Base-by-base conservation (phyloP, 2,329 filamentous ascomycete species). In the Verticillium isaacii region DNA sequence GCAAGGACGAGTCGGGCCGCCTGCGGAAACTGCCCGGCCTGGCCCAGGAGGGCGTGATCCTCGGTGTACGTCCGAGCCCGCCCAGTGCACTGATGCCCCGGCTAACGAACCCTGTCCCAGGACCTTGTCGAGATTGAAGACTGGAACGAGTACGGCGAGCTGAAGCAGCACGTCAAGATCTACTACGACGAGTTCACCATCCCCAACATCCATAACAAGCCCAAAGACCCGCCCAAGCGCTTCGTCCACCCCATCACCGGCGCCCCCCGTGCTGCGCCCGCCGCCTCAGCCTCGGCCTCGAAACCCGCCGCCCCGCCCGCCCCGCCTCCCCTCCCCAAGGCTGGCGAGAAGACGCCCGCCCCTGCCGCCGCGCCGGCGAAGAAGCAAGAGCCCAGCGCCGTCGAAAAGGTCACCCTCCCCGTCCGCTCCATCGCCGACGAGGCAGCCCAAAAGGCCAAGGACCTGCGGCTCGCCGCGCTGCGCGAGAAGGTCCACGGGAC, bases 101-200 rank as follows among this genome's bases (percentile, higher is more conserved):
- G 25, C 29, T 32, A 23, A 32, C 32, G 17, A 23, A 39, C 36
- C 52, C 19, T 45, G 34, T 66, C 39, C 32, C 65, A 97, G 93
- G 95, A 97, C 74, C 84, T 97, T 58, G 90, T 94, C 66, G 89
- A 98, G 76, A 87, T 98, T 66, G 95, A 99, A 77, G 95, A 99
- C 74, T 98, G 94, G 95, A 99, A 99, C 80, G 95, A 99, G 75
- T 97, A 96, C 76, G 93, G 93, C 76, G 94, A 98, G 78, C 85
- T 99, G 64, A 92, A 93, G 75, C 87, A 94, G 76, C 90, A 94
- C 69, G 87, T 98, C 69, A 87, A 82, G 64, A 85, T 89, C 68
- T 86, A 84, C 76, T 84, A 84, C 73, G 85, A 88, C 77, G 85
- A 87, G 67, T 79, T 78, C 69, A 86, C 84, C 57, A 84, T 86